Evolutionary conservation across 2,329 filamentous ascomycete genomes (phyloP), one percentile per base, ranked within the genome.

Genomic region (Colletotrichum sp.): DNA sequence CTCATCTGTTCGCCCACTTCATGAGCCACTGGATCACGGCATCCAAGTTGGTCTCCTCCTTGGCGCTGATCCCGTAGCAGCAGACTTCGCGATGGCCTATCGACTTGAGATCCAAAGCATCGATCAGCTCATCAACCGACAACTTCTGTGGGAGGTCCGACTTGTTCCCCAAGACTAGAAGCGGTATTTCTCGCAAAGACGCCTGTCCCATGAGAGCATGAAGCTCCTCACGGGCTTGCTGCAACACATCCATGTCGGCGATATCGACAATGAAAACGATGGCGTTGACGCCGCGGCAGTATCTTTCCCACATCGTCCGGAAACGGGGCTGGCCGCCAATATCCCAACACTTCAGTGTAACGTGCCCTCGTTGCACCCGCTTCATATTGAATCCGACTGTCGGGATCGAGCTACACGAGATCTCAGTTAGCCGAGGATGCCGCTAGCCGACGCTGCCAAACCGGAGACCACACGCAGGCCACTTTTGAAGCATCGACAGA

Each of bases 331-430:
- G 97, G 70, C 97, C 97, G 80, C 97, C 97, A 78, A 99, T 92
- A 88, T 99, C 97, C 97, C 97, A 99, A 87, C 97, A 99, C 87
- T 99, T 99, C 82, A 99, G 90, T 81, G 97, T 98, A 84, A 99
- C 97, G 91, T 99, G 96, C 81, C 97, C 97, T 83, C 97, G 96
- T 87, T 98, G 96, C 81, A 99, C 96, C 80, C 95, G 94, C 90
- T 99, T 99, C 93, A 98, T 98, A 86, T 99, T 99, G 90, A 99
- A 99, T 79, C 97, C 97, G 81, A 99, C 96, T 18, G 97, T 99
- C 77, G 97, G 97, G 85, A 99, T 98, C 79, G 96, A 98, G 89
- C 96, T 99, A 88, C 83, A 86, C 79, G 82, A 83, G 79, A 82
- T 80, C 79, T 81, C 43, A 65, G 69, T 78, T 77, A 78, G 76